Percentiles rank a stretch among this genome's conserved stretches.
Conservation (phyloP, 2,329 filamentous ascomycete species). For the Nigrospora sphaerica region DNA sequence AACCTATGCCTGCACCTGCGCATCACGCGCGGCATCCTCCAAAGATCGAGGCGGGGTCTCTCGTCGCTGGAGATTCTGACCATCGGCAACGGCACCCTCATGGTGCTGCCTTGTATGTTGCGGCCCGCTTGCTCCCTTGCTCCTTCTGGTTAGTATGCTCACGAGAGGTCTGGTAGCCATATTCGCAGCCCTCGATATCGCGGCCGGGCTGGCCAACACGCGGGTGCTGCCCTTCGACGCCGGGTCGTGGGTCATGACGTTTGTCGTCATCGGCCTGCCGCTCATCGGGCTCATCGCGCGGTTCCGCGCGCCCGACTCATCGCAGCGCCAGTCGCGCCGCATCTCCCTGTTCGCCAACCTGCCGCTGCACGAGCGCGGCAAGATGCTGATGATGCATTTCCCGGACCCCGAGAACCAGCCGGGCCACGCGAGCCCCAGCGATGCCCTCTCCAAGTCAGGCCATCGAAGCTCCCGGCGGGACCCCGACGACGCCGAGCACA, state of each 20-base stretch:
- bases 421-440: too few relatives aligned
- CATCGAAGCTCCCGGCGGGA: too few relatives aligned
- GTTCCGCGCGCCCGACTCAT: conserved; percentile 14
- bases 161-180: conserved; percentile 29
- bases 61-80: conserved; percentile 47
- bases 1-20: conserved; percentile 42
- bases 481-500: too few relatives aligned
- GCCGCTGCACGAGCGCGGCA: not conserved
- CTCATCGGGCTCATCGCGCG: conserved; percentile 42
- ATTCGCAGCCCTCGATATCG: conserved; percentile 42
- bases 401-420: too few relatives aligned
- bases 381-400: too few relatives aligned
- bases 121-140: not conserved
- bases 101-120: conserved; percentile 45
- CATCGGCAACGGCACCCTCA: conserved; percentile 48
- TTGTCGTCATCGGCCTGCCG: conserved; percentile 43
- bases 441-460: too few relatives aligned
- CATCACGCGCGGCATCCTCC: conserved; percentile 37
- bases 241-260: conserved; percentile 40
- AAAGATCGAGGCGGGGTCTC: conserved; percentile 24
- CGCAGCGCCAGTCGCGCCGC: not conserved
- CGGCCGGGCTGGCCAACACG: conserved; percentile 35
- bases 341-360: conserved; percentile 1
- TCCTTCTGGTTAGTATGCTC: not conserved
- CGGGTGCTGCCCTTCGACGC: conserved; percentile 37